Evolutionary conservation across 2,329 filamentous ascomycete genomes (phyloP).

Genomic region (Eutypa lata): DNA sequence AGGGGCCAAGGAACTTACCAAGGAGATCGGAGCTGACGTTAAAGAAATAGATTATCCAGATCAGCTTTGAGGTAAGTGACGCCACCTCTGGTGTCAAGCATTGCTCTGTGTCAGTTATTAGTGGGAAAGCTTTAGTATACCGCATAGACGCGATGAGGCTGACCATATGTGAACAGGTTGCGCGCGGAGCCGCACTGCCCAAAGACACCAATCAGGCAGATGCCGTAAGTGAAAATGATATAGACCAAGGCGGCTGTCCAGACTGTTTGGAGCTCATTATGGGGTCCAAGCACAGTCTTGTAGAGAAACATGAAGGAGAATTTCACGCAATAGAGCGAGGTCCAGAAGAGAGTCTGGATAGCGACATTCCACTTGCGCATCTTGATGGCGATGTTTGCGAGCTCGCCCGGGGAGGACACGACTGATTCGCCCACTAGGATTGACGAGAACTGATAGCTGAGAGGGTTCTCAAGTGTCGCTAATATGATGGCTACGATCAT

Average conservation of each 20-base stretch:
- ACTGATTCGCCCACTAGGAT: conserved; percentile 13
- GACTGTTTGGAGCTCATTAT: neutral
- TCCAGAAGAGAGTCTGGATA: conserved; percentile 12
- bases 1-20: conserved; percentile 7
- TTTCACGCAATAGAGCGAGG: conserved; percentile 12
- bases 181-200: conserved; percentile 13
- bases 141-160: neutral
- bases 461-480: conserved; percentile 6
- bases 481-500: conserved; percentile 7
- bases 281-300: conserved; percentile 2
- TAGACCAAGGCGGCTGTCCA: conserved; percentile 8
- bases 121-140: too few relatives aligned
- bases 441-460: conserved; percentile 9
- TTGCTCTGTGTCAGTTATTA: conserved; percentile 3
- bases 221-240: conserved; percentile 13
- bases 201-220: conserved; percentile 15
- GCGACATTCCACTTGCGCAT: conserved; percentile 11
- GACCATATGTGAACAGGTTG: conserved; percentile 10
- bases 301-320: conserved; percentile 19
- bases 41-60: conserved; percentile 15
- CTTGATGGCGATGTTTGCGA: conserved; percentile 8
- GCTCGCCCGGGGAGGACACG: conserved; percentile 1
- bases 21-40: conserved; percentile 13
- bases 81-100: conserved; percentile 9
- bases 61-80: conserved; percentile 5